Evolutionary conservation across 2,329 filamentous ascomycete species (phyloP).

Genomic region (Phyllosticta citrichinensis): DNA sequence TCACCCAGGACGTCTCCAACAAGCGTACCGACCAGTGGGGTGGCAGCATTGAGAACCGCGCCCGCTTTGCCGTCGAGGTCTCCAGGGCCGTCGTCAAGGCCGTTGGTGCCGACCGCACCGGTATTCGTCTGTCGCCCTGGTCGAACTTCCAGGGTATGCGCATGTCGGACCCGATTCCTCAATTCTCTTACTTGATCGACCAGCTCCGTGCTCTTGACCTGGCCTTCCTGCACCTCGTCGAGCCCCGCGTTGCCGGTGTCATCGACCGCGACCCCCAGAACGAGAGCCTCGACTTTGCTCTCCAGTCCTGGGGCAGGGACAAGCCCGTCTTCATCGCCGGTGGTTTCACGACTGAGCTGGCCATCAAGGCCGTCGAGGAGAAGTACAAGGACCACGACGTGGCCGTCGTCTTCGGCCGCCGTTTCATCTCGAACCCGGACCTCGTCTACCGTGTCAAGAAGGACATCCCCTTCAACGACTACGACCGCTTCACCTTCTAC

Average conservation of each 20-base stretch:
- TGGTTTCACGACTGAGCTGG: conserved; percentile 32
- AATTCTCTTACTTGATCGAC: conserved; percentile 49
- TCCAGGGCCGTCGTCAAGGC: conserved; percentile 40
- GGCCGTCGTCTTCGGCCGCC: conserved; percentile 39
- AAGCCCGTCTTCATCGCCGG: conserved; percentile 31
- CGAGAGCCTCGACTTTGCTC: conserved; percentile 18
- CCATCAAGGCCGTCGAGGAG: conserved; percentile 26
- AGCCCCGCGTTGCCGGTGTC: conserved; percentile 41
- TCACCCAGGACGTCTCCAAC: conserved; percentile 51
- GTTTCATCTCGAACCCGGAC: conserved; percentile 41
- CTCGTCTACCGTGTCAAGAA: conserved; percentile 36
- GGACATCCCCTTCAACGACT: conserved; percentile 33
- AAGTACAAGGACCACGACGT: conserved; percentile 35
- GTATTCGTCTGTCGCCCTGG: conserved; percentile 51
- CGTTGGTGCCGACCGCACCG: conserved; percentile 43
- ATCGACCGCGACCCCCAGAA: conserved; percentile 17
- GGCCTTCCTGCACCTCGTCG: conserved; percentile 53
- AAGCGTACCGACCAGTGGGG: conserved; percentile 41
- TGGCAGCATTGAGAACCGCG: conserved; percentile 41
- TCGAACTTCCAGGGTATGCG: conserved; percentile 53
- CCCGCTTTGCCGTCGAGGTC: conserved; percentile 45
- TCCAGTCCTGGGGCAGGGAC: conserved; percentile 17
- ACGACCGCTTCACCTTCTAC: conserved; percentile 40
- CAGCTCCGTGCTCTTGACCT: conserved; percentile 43
- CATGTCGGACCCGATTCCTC: conserved; percentile 52